These are phyloP conservation scores for Fusarium brachygibbosum DNA, from an alignment of 2,329 filamentous ascomycete species.

Conservation along the genomic window DNA sequence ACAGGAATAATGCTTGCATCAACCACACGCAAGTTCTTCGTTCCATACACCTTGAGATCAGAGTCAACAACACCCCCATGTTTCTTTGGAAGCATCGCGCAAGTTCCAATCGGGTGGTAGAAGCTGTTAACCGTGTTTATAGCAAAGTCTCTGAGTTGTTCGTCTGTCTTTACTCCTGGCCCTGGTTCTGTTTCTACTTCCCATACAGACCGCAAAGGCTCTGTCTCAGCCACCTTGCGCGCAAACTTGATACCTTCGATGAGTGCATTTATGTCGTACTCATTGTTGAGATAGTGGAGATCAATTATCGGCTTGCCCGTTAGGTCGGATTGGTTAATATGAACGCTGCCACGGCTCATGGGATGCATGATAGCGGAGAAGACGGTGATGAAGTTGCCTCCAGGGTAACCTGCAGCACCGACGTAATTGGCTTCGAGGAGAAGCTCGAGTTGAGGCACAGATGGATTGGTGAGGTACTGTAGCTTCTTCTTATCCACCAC, in stretches of 20 bases:
- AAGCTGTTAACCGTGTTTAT: slow-evolving; percentile 12
- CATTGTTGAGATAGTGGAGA: slow-evolving; percentile 6
- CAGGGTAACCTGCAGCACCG: slow-evolving; percentile 6
- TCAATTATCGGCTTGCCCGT: background rate
- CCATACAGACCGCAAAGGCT: slow-evolving; percentile 5
- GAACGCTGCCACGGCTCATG: slow-evolving; percentile 13
- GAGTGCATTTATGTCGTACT: slow-evolving; percentile 1
- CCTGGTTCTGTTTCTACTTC: slow-evolving; percentile 2
- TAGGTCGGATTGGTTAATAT: background rate
- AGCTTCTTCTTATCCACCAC: slow-evolving; percentile 9
- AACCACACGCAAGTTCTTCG: slow-evolving; percentile 3
- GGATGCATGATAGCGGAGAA: slow-evolving; percentile 11
- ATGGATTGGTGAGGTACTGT: background rate
- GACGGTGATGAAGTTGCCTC: slow-evolving; percentile 1
- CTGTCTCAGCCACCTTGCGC: slow-evolving; percentile 3
- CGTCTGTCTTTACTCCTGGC: background rate
- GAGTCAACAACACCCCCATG: slow-evolving; percentile 3
- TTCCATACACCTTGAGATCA: slow-evolving; percentile 1
- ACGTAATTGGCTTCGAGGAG: slow-evolving; percentile 13
- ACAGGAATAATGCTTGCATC: slow-evolving; percentile 20
- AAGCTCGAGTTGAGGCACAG: slow-evolving; percentile 10
- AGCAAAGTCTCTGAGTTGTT: slow-evolving; percentile 3
- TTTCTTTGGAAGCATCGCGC: slow-evolving; percentile 8
- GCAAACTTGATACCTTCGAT: slow-evolving; percentile 8
- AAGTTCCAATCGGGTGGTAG: slow-evolving; percentile 1